phyloP scores from a whole-genome alignment of 2,329 filamentous ascomycete species.

The Sphaerulina musiva region DNA sequence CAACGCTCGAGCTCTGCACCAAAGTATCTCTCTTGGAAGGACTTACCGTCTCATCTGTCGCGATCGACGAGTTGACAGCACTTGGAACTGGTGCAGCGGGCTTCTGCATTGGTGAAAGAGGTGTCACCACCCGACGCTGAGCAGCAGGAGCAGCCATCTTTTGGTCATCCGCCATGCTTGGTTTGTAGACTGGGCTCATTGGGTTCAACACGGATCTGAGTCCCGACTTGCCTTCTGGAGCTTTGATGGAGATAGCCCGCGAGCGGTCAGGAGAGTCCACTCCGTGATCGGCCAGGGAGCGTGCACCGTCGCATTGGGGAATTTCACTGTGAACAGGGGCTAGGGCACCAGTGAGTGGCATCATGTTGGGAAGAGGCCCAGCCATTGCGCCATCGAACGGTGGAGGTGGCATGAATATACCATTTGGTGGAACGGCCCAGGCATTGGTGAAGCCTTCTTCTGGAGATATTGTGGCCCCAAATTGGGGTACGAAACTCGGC shows the following conservation, averaged over 20 bases:
- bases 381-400: constrained; percentile 30
- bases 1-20: constrained; percentile 31
- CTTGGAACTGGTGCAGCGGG: constrained; percentile 6
- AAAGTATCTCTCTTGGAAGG: constrained; percentile 23
- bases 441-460: constrained; percentile 20
- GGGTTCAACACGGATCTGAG: constrained; percentile 34
- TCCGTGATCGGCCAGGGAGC: constrained; percentile 20
- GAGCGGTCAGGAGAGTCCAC: constrained; percentile 21
- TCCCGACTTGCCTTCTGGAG: constrained; percentile 25
- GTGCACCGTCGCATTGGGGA: constrained; percentile 26
- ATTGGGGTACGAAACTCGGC: constrained; percentile 14
- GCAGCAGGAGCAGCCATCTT: background rate
- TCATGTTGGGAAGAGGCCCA: constrained; percentile 12
- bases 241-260: constrained; percentile 33
- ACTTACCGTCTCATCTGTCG: constrained; percentile 21
- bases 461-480: constrained; percentile 16
- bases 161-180: constrained; percentile 12
- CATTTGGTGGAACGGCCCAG: constrained; percentile 23
- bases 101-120: constrained; percentile 19
- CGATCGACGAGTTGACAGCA: constrained; percentile 10
- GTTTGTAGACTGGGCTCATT: constrained; percentile 37
- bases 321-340: constrained; percentile 6
- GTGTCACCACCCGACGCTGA: constrained; percentile 12
- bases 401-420: constrained; percentile 25
- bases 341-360: background rate